phyloP scores from a whole-genome alignment of 768 basidiomycete species.

The Tephrocybe sp. region DNA sequence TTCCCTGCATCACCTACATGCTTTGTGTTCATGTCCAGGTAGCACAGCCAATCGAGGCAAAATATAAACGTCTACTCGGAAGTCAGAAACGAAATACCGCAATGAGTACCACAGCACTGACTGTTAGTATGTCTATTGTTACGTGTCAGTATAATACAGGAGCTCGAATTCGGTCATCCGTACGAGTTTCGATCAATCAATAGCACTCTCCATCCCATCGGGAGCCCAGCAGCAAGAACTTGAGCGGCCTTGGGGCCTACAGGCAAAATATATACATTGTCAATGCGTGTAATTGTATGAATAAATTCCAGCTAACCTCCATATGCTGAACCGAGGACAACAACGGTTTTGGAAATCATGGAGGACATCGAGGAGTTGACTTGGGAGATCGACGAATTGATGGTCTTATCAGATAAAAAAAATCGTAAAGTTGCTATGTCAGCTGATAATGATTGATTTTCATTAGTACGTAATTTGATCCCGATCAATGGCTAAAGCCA shows the following conservation, averaged over 20 bases:
- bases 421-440: neutral
- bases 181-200: conserved; percentile 63
- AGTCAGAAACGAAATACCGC: neutral
- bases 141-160: neutral
- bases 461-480: too few relatives aligned
- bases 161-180: conserved; percentile 17
- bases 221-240: conserved; percentile 46
- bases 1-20: conserved; percentile 55
- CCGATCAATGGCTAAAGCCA: too few relatives aligned
- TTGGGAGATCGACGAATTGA: conserved; percentile 42
- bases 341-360: conserved; percentile 24
- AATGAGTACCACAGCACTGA: conserved; percentile 18
- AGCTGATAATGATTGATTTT: neutral
- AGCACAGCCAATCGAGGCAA: conserved; percentile 58
- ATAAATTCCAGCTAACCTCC: conserved; percentile 17
- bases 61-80: conserved; percentile 49
- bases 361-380: neutral
- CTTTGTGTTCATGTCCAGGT: conserved; percentile 64
- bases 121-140: conserved; percentile 46
- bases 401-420: conserved; percentile 11
- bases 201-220: conserved; percentile 53
- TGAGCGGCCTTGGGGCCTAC: conserved; percentile 51
- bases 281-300: conserved; percentile 1
- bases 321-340: conserved; percentile 35
- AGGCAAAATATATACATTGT: neutral